A percentile compares a stretch with the other conserved stretches of the same genome.
These are phyloP conservation scores for Ambrosiella beaveri DNA, from an alignment of 2,329 filamentous ascomycete species.

Conservation along the genomic window DNA sequence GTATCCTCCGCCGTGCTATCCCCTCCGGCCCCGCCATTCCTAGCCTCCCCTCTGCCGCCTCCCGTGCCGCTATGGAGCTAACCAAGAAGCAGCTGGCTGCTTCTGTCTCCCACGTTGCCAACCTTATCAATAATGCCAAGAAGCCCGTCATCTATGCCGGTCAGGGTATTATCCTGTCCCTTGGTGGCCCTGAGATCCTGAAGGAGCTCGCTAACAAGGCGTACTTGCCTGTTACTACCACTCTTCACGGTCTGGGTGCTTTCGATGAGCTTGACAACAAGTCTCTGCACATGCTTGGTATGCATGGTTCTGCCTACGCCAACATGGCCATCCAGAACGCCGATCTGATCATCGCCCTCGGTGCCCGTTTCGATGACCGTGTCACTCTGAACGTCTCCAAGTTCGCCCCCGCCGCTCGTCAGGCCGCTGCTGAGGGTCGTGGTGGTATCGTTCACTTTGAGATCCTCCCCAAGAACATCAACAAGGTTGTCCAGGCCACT, in stretches of 20 bases:
- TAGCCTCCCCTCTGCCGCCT: conserved; percentile 69
- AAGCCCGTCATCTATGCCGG: conserved; percentile 93
- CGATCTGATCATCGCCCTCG: conserved; percentile 87
- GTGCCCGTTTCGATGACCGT: conserved; percentile 89
- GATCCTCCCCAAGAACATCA: conserved; percentile 99
- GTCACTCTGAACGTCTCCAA: conserved; percentile 68
- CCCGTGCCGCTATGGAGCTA: conserved; percentile 58
- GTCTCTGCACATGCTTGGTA: conserved; percentile 93
- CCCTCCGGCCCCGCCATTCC: conserved; percentile 59
- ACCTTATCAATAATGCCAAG: conserved; percentile 74
- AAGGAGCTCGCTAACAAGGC: conserved; percentile 80
- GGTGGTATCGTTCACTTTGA: conserved; percentile 97
- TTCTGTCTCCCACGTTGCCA: conserved; percentile 60
- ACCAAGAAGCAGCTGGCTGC: conserved; percentile 53
- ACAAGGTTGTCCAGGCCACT: conserved; percentile 94
- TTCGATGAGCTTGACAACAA: conserved; percentile 90
- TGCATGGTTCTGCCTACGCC: conserved; percentile 93
- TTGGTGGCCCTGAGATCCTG: conserved; percentile 62
- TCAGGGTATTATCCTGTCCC: conserved; percentile 66
- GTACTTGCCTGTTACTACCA: conserved; percentile 87
- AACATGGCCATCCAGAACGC: conserved; percentile 98
- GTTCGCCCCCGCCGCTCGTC: conserved; percentile 77
- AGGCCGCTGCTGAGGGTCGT: conserved; percentile 65
- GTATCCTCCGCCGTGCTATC: conserved; percentile 66
- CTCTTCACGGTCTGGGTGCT: conserved; percentile 78